Evolutionary conservation across 1,139 yeast species (phyloP), one percentile per base, ranked within the genome.

Genomic region (Candida glucosophila): DNA sequence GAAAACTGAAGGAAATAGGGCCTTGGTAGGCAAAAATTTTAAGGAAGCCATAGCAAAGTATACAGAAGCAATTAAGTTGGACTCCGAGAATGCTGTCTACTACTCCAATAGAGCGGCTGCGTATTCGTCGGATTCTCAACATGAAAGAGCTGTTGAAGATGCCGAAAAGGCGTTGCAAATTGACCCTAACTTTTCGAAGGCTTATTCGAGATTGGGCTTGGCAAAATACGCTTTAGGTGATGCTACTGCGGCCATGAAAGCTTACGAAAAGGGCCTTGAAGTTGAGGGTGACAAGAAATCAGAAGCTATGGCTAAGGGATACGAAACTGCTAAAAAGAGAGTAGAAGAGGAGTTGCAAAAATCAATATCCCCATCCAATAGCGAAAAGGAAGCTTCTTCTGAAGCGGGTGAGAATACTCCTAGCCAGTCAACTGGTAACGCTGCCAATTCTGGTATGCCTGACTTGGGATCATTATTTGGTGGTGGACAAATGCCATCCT

Each of bases 101-200:
- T 73, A 71, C 36, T 86, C 97, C 18, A 90, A 90, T 61, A 75
- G 99, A 50, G 97, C 99, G 11, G 98, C 99, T 25, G 98, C 98
- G 5, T 76, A 81, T 53, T 82, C 95, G 11, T 83, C 95, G 6
- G 50, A 71, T 23, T 69, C 76, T 33, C 65, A 83, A 35, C 90
- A 82, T 46, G 79, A 73, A 11, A 61, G 70, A 37, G 98, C 99
- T 2, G 73, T 81, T 23, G 62, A 58, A 22, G 99, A 90, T 52
- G 95, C 98, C 17, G 68, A 77, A 45, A 60, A 63, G 32, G 95
- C 98, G 22, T 75, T 85, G 32, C 68, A 71, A 34, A 62, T 78
- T 31, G 86, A 90, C 49, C 80, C 95, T 25, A 45, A 60, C 11
- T 90, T 85, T 44, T 74, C 95, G 23, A 88, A 88, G 62, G 96